Evolutionary conservation across 306 rosid species (phyloP).

Genomic region (Medicago truncatula): DNA sequence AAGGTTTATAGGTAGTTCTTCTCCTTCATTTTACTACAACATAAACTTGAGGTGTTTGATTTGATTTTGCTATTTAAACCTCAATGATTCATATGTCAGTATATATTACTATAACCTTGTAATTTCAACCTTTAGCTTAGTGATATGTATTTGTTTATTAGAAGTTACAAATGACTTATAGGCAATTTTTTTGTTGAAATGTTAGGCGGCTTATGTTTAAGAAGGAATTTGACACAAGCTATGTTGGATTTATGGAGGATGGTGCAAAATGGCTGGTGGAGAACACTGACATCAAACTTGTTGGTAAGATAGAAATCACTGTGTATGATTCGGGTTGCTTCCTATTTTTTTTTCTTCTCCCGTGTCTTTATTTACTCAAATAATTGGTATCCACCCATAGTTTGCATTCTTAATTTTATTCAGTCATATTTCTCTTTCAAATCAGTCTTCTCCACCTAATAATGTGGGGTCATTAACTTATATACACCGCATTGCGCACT

Average conservation of each 20-base stretch:
- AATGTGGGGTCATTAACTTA: slow-evolving; percentile 13
- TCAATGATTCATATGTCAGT: slow-evolving; percentile 5
- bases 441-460: slow-evolving; percentile 22
- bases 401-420: slow-evolving; percentile 7
- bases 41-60: slow-evolving; percentile 16
- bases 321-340: slow-evolving; percentile 29
- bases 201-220: slow-evolving; percentile 81
- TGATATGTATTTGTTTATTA: slow-evolving; percentile 24
- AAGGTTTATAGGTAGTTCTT: slow-evolving; percentile 6
- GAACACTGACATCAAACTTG: slow-evolving; percentile 90
- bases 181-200: slow-evolving; percentile 44
- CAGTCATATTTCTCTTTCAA: slow-evolving; percentile 4
- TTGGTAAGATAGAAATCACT: slow-evolving; percentile 59
- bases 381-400: slow-evolving; percentile 1
- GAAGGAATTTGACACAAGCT: slow-evolving; percentile 78
- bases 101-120: slow-evolving; percentile 1
- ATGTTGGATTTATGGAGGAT: slow-evolving; percentile 82
- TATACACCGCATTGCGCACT: background rate
- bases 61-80: slow-evolving; percentile 27
- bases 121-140: slow-evolving; percentile 27
- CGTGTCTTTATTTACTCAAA: slow-evolving; percentile 1
- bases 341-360: background rate
- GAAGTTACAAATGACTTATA: slow-evolving; percentile 31
- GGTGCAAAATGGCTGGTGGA: slow-evolving; percentile 93
- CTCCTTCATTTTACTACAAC: slow-evolving; percentile 4